Conservation (phyloP, 148 eudicot genomes). For the Diospyros kaki region DNA sequence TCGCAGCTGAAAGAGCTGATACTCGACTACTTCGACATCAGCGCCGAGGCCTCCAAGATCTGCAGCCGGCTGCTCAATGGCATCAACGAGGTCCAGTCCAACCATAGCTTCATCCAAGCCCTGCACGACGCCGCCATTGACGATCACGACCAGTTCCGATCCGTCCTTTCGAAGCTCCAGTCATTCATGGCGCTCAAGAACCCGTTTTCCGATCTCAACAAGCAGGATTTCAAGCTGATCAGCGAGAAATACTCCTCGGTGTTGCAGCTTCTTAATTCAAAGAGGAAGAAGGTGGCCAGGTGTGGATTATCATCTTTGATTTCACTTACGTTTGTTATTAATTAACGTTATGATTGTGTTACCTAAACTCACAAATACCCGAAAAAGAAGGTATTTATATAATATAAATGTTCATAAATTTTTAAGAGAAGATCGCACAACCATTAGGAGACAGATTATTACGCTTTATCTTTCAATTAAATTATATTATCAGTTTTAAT, state of each 20-base stretch:
- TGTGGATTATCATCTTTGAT: too few relatives aligned
- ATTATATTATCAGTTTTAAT: too few relatives aligned
- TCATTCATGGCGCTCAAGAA: slow-evolving; percentile 16
- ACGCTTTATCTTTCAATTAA: too few relatives aligned
- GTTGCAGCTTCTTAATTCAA: slow-evolving; percentile 28
- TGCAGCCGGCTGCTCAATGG: slow-evolving; percentile 38
- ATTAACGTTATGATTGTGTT: too few relatives aligned
- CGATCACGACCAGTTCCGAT: slow-evolving; percentile 6
- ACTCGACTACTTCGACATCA: slow-evolving; percentile 35
- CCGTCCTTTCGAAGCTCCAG: slow-evolving; percentile 12
- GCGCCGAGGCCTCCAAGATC: slow-evolving; percentile 46
- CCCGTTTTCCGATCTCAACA: slow-evolving; percentile 23
- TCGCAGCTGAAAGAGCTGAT: slow-evolving; percentile 39
- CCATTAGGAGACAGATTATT: too few relatives aligned
- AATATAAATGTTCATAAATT: too few relatives aligned
- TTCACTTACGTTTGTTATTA: too few relatives aligned
- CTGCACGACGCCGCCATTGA: slow-evolving; percentile 15
- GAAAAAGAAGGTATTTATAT: too few relatives aligned
- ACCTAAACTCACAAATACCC: too few relatives aligned
- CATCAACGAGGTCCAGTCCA: slow-evolving; percentile 29
- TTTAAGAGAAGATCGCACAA: too few relatives aligned
- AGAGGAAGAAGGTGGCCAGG: slow-evolving; percentile 26
- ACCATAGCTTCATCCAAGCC: slow-evolving; percentile 19
- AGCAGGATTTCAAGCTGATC: slow-evolving; percentile 28
- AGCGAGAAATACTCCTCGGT: slow-evolving; percentile 29